Evolutionary conservation across 2,329 filamentous ascomycete species (phyloP).

Genomic region (Rugonectria rugulosa): DNA sequence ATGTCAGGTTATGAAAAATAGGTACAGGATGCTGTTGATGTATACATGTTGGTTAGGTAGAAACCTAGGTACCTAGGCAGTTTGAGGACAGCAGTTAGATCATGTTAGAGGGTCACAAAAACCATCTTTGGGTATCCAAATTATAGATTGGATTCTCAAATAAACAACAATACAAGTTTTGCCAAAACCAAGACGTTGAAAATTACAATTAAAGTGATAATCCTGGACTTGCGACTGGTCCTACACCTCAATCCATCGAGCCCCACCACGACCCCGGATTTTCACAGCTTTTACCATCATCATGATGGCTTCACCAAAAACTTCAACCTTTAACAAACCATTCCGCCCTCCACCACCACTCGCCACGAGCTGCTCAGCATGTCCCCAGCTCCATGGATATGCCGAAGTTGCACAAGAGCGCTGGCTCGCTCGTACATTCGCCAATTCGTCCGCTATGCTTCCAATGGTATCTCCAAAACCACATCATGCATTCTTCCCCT

Average conservation of each 20-base stretch:
- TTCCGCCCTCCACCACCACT: slow-evolving; percentile 6
- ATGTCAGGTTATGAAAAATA: no score
- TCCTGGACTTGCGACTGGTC: background rate
- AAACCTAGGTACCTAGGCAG: no score
- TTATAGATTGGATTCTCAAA: no score
- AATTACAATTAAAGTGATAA: no score
- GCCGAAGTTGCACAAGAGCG: slow-evolving; percentile 45
- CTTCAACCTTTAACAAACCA: slow-evolving; percentile 17
- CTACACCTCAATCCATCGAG: background rate
- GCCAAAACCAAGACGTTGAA: no score
- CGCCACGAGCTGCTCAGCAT: slow-evolving; percentile 33
- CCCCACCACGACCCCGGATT: slow-evolving; percentile 21
- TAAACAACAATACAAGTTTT: no score
- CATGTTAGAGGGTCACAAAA: no score
- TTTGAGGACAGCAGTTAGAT: no score
- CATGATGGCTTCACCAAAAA: slow-evolving; percentile 28
- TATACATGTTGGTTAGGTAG: background rate
- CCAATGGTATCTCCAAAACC: slow-evolving; percentile 38
- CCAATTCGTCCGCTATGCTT: slow-evolving; percentile 42
- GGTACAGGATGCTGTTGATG: background rate
- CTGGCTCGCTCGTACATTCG: slow-evolving; percentile 34
- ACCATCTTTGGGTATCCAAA: no score
- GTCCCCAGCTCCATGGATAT: slow-evolving; percentile 47
- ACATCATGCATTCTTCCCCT: no score
- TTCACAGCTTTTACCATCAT: slow-evolving; percentile 15